Conservation (phyloP, 257 asterid genomes). For the Misopates orontium region DNA sequence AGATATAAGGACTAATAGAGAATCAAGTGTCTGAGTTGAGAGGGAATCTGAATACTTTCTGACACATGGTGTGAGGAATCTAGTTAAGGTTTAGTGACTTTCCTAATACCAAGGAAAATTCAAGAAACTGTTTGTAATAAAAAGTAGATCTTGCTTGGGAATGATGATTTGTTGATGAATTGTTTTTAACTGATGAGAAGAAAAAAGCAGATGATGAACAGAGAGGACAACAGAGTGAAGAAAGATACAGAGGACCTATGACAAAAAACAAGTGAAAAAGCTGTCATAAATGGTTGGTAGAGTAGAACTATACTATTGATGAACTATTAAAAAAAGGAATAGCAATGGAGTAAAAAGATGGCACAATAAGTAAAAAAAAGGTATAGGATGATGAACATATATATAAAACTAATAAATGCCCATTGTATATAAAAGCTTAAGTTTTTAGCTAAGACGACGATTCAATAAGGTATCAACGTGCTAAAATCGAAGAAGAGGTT, state of each 20-base stretch:
- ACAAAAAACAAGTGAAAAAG: background rate
- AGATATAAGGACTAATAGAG: constrained; percentile 28
- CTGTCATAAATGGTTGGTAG: constrained; percentile 12
- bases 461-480: too few species aligned
- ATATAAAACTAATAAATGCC: too few species aligned
- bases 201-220: constrained; percentile 11
- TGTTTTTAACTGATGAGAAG: constrained; percentile 19
- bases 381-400: background rate
- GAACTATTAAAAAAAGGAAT: background rate
- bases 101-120: constrained; percentile 44
- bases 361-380: too few species aligned
- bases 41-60: constrained; percentile 53
- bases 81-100: constrained; percentile 50
- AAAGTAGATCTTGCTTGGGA: constrained; percentile 42
- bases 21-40: constrained; percentile 31
- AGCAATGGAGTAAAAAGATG: background rate
- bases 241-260: constrained; percentile 26
- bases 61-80: constrained; percentile 60
- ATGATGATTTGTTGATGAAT: constrained; percentile 26
- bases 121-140: constrained; percentile 23
- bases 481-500: too few species aligned
- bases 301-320: constrained; percentile 5
- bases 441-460: too few species aligned
- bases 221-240: too few species aligned
- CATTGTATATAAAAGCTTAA: too few species aligned